phyloP scores from a whole-genome alignment of 2,329 filamentous ascomycete species.

The Calycina herbarum region DNA sequence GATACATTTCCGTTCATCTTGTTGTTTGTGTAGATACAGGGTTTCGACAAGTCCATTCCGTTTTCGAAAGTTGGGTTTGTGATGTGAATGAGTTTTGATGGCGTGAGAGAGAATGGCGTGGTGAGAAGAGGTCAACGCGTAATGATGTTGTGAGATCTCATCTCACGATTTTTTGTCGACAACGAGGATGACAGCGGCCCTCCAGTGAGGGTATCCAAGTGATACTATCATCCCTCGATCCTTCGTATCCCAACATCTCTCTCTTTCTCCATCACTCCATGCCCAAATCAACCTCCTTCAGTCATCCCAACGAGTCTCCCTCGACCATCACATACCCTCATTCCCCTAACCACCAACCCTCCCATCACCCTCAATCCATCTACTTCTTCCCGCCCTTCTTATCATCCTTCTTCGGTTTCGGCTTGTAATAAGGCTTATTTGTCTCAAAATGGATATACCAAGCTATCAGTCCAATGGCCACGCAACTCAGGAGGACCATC shows the following conservation, averaged over 20 bases:
- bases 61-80: too few species aligned
- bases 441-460: constrained; percentile 35
- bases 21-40: too few species aligned
- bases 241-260: neutral
- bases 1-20: too few species aligned
- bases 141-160: too few species aligned
- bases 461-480: constrained; percentile 21
- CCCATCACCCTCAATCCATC: neutral
- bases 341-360: neutral
- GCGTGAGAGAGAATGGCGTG: too few species aligned
- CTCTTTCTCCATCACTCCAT: neutral
- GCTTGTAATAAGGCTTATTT: constrained; percentile 34
- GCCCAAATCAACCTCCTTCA: neutral
- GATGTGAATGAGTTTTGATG: too few species aligned
- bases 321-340: too few species aligned
- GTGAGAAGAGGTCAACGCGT: too few species aligned
- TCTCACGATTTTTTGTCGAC: too few species aligned
- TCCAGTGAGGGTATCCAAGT: neutral
- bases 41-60: too few species aligned
- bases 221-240: too few species aligned
- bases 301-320: neutral
- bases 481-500: constrained; percentile 26
- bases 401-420: constrained; percentile 31
- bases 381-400: neutral
- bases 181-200: too few species aligned